phyloP scores from a whole-genome alignment of 2,329 filamentous ascomycete species.

The Aureobasidium sp. region DNA sequence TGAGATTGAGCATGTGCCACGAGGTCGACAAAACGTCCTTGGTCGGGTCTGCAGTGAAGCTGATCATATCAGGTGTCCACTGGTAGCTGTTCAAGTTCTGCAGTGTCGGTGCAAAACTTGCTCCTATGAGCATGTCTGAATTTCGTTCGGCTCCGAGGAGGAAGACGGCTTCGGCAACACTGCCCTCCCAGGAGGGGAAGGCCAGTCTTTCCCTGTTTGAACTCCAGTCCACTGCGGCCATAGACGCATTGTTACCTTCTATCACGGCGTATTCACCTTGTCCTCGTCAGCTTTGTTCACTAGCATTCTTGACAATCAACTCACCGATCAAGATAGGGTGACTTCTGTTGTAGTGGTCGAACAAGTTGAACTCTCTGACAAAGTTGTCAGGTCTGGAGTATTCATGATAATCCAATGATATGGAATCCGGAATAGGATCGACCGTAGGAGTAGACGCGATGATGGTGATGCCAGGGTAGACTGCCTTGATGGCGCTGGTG shows the following conservation, averaged over 20 bases:
- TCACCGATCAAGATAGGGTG: slow-evolving; percentile 31
- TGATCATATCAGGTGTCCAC: slow-evolving; percentile 29
- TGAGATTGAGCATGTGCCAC: slow-evolving; percentile 28
- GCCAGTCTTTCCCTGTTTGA: neutral
- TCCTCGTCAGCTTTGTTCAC: neutral
- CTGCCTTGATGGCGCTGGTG: slow-evolving; percentile 50
- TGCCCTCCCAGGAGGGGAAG: slow-evolving; percentile 40
- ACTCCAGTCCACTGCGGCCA: slow-evolving; percentile 29
- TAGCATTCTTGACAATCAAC: neutral
- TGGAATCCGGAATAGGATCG: slow-evolving; percentile 21
- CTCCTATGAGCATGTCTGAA: slow-evolving; percentile 48
- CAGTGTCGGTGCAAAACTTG: slow-evolving; percentile 26
- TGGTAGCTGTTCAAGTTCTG: slow-evolving; percentile 22
- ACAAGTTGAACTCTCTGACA: slow-evolving; percentile 25
- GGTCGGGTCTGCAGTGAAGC: slow-evolving; percentile 31
- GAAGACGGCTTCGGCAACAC: slow-evolving; percentile 57
- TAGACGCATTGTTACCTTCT: slow-evolving; percentile 40
- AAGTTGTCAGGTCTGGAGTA: slow-evolving; percentile 25
- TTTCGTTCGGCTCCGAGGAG: slow-evolving; percentile 56
- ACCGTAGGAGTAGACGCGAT: slow-evolving; percentile 41
- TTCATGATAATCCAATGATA: slow-evolving; percentile 27
- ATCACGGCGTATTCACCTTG: slow-evolving; percentile 45
- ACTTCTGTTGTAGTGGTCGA: slow-evolving; percentile 38
- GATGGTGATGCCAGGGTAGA: slow-evolving; percentile 52
- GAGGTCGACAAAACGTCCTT: slow-evolving; percentile 22